phyloP scores from a whole-genome alignment of 352 stramenopile species.

The Phytophthora crassamura region DNA sequence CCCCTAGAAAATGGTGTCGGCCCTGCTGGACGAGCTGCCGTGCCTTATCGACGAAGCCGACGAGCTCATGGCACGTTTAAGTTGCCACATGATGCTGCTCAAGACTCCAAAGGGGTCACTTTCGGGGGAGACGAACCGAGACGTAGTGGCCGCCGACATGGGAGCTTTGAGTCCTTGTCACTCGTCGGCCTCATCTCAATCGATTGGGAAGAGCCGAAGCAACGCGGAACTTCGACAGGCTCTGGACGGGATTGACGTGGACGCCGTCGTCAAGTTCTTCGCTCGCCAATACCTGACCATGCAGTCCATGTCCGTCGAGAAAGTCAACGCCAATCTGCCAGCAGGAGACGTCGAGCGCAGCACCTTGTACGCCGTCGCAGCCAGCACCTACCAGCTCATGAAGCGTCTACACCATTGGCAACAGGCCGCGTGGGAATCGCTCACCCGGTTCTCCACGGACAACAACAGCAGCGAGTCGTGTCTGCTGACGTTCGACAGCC shows the following conservation, averaged over 20 bases:
- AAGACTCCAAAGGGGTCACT: conserved; percentile 7
- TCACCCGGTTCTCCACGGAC: conserved; percentile 51
- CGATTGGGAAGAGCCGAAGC: not conserved
- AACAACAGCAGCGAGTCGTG: conserved; percentile 20
- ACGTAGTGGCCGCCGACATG: not conserved
- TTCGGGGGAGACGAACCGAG: conserved; percentile 7
- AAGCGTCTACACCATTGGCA: conserved; percentile 74
- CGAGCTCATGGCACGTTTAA: conserved; percentile 59
- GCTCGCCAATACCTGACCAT: conserved; percentile 52
- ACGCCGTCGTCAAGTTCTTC: conserved; percentile 52
- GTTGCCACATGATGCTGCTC: conserved; percentile 45
- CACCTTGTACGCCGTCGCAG: conserved; percentile 33
- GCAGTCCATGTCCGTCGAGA: conserved; percentile 31
- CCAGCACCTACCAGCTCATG: conserved; percentile 63
- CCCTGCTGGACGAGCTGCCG: conserved; percentile 67
- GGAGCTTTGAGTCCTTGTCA: conserved; percentile 2
- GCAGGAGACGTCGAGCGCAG: conserved; percentile 8
- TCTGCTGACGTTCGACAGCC: conserved; percentile 56
- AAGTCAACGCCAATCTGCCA: conserved; percentile 30
- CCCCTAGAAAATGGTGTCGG: conserved; percentile 49
- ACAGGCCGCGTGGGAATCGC: conserved; percentile 52
- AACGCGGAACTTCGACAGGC: conserved; percentile 10
- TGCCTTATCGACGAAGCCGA: conserved; percentile 67
- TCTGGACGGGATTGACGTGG: conserved; percentile 34
- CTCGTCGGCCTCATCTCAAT: conserved; percentile 3